Base-by-base conservation (phyloP, 1,284 basidiomycete genomes). In the Heterobasidion parviporum region DNA sequence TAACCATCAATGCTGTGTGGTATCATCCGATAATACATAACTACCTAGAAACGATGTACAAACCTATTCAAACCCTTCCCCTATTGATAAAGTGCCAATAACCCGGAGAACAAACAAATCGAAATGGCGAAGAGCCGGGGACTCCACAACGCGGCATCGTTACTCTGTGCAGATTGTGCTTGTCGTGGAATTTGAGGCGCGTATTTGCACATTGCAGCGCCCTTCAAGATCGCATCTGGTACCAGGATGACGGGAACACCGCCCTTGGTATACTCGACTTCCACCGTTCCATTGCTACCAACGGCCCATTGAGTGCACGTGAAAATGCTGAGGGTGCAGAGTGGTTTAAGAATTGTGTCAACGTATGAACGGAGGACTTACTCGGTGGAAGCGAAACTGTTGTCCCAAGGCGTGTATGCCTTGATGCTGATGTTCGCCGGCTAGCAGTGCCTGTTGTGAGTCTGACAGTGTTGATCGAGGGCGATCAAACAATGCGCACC, bases 251-350 rank as follows among this genome's bases (percentile, higher is more conserved):
- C 74, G 7, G 84, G 76, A 20, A 73, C 70, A 33, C 85, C 87
- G 32, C 85, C 85, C 52, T 70, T 70, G 4, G 73, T 75, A 63
- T 88, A 89, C 56, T 81, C 69, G 20, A 81, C 75, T 32, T 79
- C 71, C 51, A 89, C 63, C 41, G 74, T 79, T 34, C 84, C 82
- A 50, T 76, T 72, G 53, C 83, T 80, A 38, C 83, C 87, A 9
- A 85, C 78, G n/a, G 75, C 78, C 72, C 78, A 83, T 65, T 87
- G 83, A 32, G 68, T 66, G 66, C 86, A 88, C 2, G 78, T 78
- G 45, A 89, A 64, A 56, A 86, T 70, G 59, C 84, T 86, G 46
- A 44, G n/a, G 26, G 15, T 41, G 45, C 8, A 26, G 34, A 33
- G 47, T 20, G 56, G 45, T 18, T 2, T 10, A 26, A 8, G 14